Evolutionary conservation across 306 rosid genomes (phyloP).

Genomic region (Phaseolus lunatus): DNA sequence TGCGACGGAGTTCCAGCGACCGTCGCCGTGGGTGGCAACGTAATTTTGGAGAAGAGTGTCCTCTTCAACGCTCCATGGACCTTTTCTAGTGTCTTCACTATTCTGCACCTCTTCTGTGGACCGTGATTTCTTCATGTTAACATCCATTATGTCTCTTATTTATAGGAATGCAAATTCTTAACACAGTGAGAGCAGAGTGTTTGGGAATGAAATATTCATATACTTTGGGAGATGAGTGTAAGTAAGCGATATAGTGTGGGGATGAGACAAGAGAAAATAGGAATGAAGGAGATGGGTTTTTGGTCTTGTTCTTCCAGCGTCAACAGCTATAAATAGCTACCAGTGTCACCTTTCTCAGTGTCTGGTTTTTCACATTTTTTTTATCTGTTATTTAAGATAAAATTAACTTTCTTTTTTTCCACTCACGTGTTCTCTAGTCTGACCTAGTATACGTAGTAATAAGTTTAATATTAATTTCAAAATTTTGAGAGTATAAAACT

Average conservation of each 20-base stretch:
- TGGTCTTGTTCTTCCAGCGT: background rate
- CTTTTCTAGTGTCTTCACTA: constrained; percentile 48
- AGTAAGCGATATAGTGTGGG: background rate
- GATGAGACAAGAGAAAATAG: background rate
- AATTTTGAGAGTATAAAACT: too few species aligned
- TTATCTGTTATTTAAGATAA: too few species aligned
- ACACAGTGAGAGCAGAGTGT: background rate
- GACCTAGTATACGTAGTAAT: too few species aligned
- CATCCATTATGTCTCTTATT: constrained; percentile 1
- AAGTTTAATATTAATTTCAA: too few species aligned
- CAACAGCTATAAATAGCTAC: background rate
- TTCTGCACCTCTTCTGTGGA: background rate
- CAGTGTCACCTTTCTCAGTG: background rate
- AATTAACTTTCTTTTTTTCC: too few species aligned
- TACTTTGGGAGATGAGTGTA: background rate
- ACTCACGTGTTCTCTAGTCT: too few species aligned
- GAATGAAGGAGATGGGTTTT: background rate
- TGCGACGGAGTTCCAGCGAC: constrained; percentile 59
- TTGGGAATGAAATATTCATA: too few species aligned
- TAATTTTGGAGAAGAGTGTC: constrained; percentile 52
- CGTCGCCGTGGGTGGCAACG: constrained; percentile 51
- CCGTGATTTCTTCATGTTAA: constrained; percentile 1
- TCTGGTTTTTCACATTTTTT: too few species aligned
- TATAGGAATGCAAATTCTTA: background rate
- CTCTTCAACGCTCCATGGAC: constrained; percentile 65